Conservation (phyloP, 768 basidiomycete genomes). For the Auricularia auricula-judae region DNA sequence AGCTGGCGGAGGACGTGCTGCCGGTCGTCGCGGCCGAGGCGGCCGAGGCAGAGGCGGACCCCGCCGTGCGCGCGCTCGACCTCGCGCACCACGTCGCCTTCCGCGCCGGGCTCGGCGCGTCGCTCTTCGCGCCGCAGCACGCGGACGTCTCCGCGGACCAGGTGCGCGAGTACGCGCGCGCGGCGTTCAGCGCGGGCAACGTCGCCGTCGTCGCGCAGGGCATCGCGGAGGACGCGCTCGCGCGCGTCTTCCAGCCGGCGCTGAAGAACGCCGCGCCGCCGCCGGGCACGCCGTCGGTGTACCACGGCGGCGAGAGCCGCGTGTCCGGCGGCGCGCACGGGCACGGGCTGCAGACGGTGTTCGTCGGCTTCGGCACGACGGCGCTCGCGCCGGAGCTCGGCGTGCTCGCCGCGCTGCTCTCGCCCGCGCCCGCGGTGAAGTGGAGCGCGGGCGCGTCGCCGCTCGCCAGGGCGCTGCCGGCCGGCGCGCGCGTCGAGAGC, state of each 20-base stretch:
- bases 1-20: conserved; percentile 33
- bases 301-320: conserved; percentile 84
- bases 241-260: conserved; percentile 53
- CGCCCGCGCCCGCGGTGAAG: conserved; percentile 71
- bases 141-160: conserved; percentile 49
- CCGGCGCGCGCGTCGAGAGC: conserved; percentile 51
- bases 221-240: conserved; percentile 60
- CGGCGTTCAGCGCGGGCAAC: conserved; percentile 68
- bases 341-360: conserved; percentile 55
- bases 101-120: conserved; percentile 86
- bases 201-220: conserved; percentile 83
- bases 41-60: conserved; percentile 43
- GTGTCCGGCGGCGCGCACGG: conserved; percentile 33
- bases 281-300: conserved; percentile 31
- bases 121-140: conserved; percentile 74
- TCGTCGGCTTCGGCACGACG: conserved; percentile 80
- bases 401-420: conserved; percentile 70
- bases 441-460: conserved; percentile 73
- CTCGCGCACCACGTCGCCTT: conserved; percentile 85
- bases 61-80: conserved; percentile 67
- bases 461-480: conserved; percentile 48
- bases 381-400: conserved; percentile 61
- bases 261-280: conserved; percentile 28
- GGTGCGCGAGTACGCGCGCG: conserved; percentile 60
- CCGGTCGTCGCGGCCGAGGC: conserved; percentile 62